Conservation (phyloP, 805 yeast species). For the Starmerella floris region DNA sequence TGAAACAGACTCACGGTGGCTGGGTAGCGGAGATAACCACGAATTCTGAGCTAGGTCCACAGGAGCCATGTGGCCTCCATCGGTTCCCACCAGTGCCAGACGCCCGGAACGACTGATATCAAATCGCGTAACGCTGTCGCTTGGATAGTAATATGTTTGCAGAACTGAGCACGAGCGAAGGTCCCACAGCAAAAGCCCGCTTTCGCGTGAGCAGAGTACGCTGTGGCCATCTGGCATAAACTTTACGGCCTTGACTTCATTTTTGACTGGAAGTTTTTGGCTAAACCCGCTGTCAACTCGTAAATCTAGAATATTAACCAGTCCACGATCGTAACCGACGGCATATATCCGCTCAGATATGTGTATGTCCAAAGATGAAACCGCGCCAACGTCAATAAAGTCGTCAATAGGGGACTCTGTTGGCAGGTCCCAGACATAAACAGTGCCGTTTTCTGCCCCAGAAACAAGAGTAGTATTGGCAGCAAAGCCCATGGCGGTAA, state of each 20-base stretch:
- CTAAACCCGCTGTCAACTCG: not conserved
- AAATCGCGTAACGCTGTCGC: slow-evolving; percentile 4
- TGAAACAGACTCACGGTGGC: slow-evolving; percentile 12
- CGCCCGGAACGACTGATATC: slow-evolving; percentile 17
- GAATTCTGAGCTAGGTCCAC: slow-evolving; percentile 13
- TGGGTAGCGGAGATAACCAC: slow-evolving; percentile 5
- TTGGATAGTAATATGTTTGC: slow-evolving; percentile 1
- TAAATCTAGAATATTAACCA: not conserved
- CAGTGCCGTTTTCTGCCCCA: slow-evolving; percentile 13
- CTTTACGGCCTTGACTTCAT: not conserved
- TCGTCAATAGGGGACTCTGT: not conserved
- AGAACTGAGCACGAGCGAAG: slow-evolving; percentile 9
- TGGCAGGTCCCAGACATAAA: slow-evolving; percentile 17
- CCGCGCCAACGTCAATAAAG: not conserved
- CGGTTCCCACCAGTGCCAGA: slow-evolving; percentile 15
- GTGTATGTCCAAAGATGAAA: not conserved
- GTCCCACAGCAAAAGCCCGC: slow-evolving; percentile 12
- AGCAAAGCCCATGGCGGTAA: slow-evolving; percentile 11
- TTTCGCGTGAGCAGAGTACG: not conserved
- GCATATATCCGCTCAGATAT: not conserved
- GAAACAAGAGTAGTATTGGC: slow-evolving; percentile 7
- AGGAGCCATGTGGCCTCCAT: slow-evolving; percentile 8
- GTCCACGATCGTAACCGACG: not conserved
- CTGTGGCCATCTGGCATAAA: not conserved
- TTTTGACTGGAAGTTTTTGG: not conserved